Evolutionary conservation across 352 stramenopile genomes (phyloP), one percentile per base, ranked within the genome.

Genomic region (Pythium chondricola): DNA sequence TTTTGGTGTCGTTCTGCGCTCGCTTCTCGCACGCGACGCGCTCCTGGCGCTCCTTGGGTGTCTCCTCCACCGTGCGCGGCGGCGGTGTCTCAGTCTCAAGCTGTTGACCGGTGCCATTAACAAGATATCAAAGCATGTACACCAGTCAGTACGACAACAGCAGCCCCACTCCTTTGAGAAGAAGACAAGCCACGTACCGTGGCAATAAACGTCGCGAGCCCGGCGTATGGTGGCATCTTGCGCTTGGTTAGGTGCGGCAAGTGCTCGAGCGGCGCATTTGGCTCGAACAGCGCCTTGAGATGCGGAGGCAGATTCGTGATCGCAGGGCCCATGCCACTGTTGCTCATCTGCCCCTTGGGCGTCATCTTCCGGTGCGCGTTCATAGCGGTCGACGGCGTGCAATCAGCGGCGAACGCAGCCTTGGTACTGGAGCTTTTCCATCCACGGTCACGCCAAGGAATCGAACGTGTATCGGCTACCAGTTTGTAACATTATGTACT

Each of bases 341-440:
- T 80, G 59, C 78, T 90, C 82, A 93, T 93, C 61, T 93, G 82
- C 36, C 82, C 82, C 67, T 93, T 93, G 44, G 82, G 82, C 47
- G 82, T 93, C 74, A 89, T 89, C 74, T 93, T 93, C 44, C 82
- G 76, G 50, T 90, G 79, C 58, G 79, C 69, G 27, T 90, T 90
- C 39, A 78, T 74, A 57, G 54, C 29, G 40, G 20, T n/a, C n/a
- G n/a, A n/a, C n/a, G n/a, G n/a, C n/a, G n/a, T n/a, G n/a, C 3
- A 29, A 21, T 14, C 35, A 24, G 14, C 14, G 17, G 35, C 16
- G 6, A 22, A 24, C 6, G 8, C 20, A 13, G 38, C 21, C 14
- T n/a, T n/a, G n/a, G n/a, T n/a, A n/a, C n/a, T n/a, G n/a, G n/a
- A n/a, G n/a, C n/a, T n/a, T 21, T 30, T 18, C 40, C 20, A 35